phyloP scores from a whole-genome alignment of 306 rosid species.

The Vicia sativa region DNA sequence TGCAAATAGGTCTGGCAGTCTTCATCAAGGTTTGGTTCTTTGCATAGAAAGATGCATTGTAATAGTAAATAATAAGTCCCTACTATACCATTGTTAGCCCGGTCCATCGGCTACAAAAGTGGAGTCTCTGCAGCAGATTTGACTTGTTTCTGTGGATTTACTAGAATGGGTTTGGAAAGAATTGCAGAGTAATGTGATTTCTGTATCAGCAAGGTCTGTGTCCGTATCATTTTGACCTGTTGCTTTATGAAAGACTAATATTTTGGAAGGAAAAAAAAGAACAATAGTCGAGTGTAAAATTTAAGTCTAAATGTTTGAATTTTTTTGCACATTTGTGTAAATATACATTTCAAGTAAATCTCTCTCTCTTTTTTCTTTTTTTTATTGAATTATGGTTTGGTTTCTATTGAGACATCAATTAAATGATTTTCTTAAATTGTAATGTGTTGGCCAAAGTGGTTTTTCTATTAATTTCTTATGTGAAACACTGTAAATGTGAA shows the following conservation, averaged over 20 bases:
- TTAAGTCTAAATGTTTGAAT: slow-evolving; percentile 30
- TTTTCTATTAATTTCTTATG: no score
- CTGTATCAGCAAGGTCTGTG: slow-evolving; percentile 21
- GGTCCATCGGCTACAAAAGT: slow-evolving; percentile 8
- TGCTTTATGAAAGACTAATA: slow-evolving; percentile 34
- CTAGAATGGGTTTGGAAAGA: slow-evolving; percentile 31
- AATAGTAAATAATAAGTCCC: slow-evolving; percentile 32
- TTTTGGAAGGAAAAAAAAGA: slow-evolving; percentile 26
- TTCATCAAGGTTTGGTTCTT: slow-evolving; percentile 98
- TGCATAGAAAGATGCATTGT: slow-evolving; percentile 51
- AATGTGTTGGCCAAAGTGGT: no score
- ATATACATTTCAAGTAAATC: slow-evolving; percentile 30
- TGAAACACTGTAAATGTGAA: no score
- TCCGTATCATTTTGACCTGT: slow-evolving; percentile 17
- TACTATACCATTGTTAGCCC: slow-evolving; percentile 27
- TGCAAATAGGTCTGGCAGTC: slow-evolving; percentile 89
- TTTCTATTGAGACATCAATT: no score
- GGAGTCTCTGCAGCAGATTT: slow-evolving; percentile 36
- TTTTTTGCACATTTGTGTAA: slow-evolving; percentile 41
- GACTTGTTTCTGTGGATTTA: slow-evolving; percentile 41
- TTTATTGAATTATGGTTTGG: background rate
- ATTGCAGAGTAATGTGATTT: slow-evolving; percentile 28
- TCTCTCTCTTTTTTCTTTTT: no score
- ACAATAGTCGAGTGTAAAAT: slow-evolving; percentile 36
- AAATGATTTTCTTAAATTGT: no score